Conservation (phyloP, 129 eudicot genomes). For the Scalesia atractyloides region DNA sequence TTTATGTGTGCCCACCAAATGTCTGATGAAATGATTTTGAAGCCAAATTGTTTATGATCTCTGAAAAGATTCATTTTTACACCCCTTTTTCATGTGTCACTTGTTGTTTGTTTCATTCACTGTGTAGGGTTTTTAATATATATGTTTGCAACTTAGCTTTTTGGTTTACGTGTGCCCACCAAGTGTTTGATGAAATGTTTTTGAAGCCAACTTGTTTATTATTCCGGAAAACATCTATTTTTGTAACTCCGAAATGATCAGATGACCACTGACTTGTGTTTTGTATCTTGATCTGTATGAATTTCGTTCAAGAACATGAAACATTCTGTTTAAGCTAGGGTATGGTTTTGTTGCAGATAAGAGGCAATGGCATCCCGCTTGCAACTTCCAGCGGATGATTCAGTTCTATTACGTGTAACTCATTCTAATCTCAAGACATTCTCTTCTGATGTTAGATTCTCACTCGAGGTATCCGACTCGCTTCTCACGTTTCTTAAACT, state of each 20-base stretch:
- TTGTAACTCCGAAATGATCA: background rate
- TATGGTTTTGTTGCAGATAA: conserved; percentile 29
- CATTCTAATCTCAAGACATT: conserved; percentile 89
- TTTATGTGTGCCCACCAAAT: background rate
- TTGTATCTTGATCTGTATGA: conserved; percentile 17
- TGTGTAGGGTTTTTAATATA: too few relatives aligned
- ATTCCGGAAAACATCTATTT: background rate
- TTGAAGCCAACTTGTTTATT: background rate
- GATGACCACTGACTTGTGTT: background rate
- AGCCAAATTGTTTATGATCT: background rate
- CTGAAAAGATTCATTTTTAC: background rate
- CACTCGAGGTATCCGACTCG: conserved; percentile 63
- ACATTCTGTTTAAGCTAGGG: background rate
- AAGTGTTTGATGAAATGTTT: conserved; percentile 36
- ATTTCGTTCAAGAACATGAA: background rate
- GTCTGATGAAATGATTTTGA: conserved; percentile 32
- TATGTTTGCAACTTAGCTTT: too few relatives aligned
- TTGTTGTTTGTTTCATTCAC: too few relatives aligned
- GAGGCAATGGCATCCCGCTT: conserved; percentile 58
- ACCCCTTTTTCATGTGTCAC: too few relatives aligned
- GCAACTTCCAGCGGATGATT: conserved; percentile 77
- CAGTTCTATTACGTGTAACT: conserved; percentile 63
- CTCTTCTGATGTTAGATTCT: conserved; percentile 67
- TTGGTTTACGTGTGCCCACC: too few relatives aligned
- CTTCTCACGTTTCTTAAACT: conserved; percentile 2